Evolutionary conservation across 768 basidiomycete species (phyloP).

Genomic region (Hydnomerulius pinastri): DNA sequence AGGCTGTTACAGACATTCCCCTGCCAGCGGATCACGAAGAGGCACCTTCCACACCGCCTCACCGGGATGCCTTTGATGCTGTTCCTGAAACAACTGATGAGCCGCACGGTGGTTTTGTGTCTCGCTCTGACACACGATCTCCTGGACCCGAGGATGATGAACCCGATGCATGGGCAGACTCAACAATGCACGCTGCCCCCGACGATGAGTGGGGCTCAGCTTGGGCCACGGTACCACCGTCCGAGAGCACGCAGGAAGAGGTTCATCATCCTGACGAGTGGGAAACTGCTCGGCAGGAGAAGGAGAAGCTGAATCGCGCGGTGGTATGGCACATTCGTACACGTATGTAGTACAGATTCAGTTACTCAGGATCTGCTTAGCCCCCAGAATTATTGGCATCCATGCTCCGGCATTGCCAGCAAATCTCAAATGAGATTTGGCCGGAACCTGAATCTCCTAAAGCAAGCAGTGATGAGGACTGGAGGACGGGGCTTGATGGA

Average conservation of each 20-base stretch:
- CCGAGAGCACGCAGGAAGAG: conserved; percentile 23
- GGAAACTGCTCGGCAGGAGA: conserved; percentile 60
- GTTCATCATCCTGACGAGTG: conserved; percentile 54
- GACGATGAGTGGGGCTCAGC: conserved; percentile 41
- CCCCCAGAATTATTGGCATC: conserved; percentile 66
- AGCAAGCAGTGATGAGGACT: conserved; percentile 32
- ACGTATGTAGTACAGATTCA: conserved; percentile 14
- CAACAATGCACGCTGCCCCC: not conserved
- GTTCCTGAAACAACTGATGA: conserved; percentile 23
- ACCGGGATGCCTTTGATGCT: not conserved
- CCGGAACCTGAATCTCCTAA: conserved; percentile 30
- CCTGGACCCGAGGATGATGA: conserved; percentile 14
- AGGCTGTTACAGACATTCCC: not conserved
- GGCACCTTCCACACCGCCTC: not conserved
- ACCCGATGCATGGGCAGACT: conserved; percentile 9
- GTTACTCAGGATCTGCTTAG: conserved; percentile 40
- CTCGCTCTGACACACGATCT: not conserved
- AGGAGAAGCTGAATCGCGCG: conserved; percentile 58
- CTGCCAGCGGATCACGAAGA: conserved; percentile 2
- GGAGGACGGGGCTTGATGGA: conserved; percentile 47
- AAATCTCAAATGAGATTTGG: conserved; percentile 55
- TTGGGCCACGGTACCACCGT: conserved; percentile 36
- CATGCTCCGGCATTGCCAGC: conserved; percentile 56
- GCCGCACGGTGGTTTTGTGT: conserved; percentile 59
- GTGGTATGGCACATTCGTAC: conserved; percentile 54